A percentile compares a stretch with the other conserved stretches of the same genome.
These are phyloP conservation scores for Boletus huronensis DNA, from an alignment of 768 basidiomycete species.

Conservation along the genomic window DNA sequence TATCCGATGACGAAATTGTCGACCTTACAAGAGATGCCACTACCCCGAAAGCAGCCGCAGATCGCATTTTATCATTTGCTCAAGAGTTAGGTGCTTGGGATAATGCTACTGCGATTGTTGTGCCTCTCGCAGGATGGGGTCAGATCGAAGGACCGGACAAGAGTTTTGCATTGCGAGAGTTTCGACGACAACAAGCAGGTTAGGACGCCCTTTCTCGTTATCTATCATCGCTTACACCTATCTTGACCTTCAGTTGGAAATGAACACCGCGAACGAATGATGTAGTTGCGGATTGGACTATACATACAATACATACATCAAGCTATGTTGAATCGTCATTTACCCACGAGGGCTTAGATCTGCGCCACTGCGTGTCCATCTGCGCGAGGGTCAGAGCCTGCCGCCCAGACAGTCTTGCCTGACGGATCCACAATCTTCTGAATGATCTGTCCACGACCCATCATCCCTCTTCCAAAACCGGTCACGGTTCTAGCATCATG, in stretches of 20 bases:
- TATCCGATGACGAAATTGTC: conserved; percentile 92
- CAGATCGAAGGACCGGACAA: conserved; percentile 73
- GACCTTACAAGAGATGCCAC: conserved; percentile 75
- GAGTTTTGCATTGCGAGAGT: conserved; percentile 81
- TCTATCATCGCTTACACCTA: conserved; percentile 1
- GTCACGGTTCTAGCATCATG: conserved; percentile 68
- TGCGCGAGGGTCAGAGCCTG: conserved; percentile 84
- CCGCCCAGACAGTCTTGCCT: conserved; percentile 86
- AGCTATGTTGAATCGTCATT: neutral
- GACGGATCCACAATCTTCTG: conserved; percentile 67
- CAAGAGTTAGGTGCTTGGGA: conserved; percentile 83
- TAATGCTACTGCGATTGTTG: conserved; percentile 86
- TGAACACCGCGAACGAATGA: conserved; percentile 57
- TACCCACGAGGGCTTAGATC: conserved; percentile 44
- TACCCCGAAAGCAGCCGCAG: conserved; percentile 78
- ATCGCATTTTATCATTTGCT: conserved; percentile 77
- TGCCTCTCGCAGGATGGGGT: conserved; percentile 93
- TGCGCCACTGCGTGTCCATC: conserved; percentile 89
- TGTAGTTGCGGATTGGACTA: conserved; percentile 37
- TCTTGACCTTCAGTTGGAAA: conserved; percentile 46
- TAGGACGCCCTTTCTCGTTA: conserved; percentile 10
- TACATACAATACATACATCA: conserved; percentile 1
- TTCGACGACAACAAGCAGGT: conserved; percentile 67
- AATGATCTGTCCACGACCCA: conserved; percentile 89
- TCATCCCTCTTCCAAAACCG: conserved; percentile 59